Evolutionary conservation across 139 green algal genomes (phyloP), one percentile per base, ranked within the genome.

Genomic region (Coelastrella sp.): DNA sequence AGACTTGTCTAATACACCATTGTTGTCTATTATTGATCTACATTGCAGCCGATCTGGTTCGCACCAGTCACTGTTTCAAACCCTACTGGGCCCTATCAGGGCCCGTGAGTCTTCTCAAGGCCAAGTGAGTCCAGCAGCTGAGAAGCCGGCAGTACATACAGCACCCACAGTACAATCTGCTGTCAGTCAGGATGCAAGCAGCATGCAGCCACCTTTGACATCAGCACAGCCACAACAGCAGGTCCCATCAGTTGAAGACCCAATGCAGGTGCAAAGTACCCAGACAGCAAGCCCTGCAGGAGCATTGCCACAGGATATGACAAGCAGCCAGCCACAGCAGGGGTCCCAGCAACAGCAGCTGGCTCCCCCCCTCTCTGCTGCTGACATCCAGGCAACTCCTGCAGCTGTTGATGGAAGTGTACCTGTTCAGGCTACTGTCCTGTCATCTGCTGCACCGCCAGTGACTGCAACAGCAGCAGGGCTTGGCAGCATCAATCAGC

Each of bases 31-130:
- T 2, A 32, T 21, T 64, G 53, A 9, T 64, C 19, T 64, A 64
- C 53, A 69, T 34, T 30, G 32, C 75, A n/a, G 35, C 32, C 23
- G 45, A 23, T 13, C 15, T 57, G 45, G 45, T 57, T 59, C 53
- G 32, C 75, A 82, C 32, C 75, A 82, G 25, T 82, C 75, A 3
- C 32, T 82, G 51, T 38, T 82, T 51, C 75, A 82, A 9, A 71
- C 75, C 0, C 75, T 82, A 0, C 53, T 82, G 35, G 75, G 51
- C 5, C 75, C 75, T 4, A 51, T 82, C 1, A n/a, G 75, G 13
- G 17, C 21, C 0, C 30, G 50, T 23, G 69, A 35, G n/a, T n/a
- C n/a, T n/a, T n/a, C n/a, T n/a, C n/a, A n/a, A n/a, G n/a, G n/a
- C n/a, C n/a, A n/a, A n/a, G n/a, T n/a, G n/a, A n/a, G n/a, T n/a